These are phyloP conservation scores for Penstemon eatonii DNA, from an alignment of 257 asterid genomes.

Conservation along the genomic window DNA sequence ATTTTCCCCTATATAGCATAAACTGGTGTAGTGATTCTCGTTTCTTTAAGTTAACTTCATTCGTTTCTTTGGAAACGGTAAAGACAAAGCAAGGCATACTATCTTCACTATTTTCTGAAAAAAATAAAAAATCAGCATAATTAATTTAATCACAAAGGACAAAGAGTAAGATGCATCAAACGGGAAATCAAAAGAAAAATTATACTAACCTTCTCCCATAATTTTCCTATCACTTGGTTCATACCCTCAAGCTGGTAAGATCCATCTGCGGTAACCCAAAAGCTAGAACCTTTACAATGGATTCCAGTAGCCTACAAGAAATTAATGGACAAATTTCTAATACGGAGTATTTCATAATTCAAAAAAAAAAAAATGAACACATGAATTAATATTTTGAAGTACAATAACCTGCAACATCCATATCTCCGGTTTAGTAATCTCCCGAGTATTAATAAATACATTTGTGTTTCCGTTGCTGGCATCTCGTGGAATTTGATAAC, in stretches of 20 bases:
- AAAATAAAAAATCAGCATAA: constrained; percentile 20
- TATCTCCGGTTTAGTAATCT: constrained; percentile 69
- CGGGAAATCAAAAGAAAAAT: constrained; percentile 7
- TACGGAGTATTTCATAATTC: constrained; percentile 20
- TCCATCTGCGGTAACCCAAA: constrained; percentile 58
- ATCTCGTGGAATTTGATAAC: constrained; percentile 41
- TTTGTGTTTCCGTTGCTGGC: constrained; percentile 84
- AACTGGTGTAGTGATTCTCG: not conserved
- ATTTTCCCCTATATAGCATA: too few relatives aligned
- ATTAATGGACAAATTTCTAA: constrained; percentile 26
- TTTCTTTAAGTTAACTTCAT: constrained; percentile 23
- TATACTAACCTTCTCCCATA: constrained; percentile 71
- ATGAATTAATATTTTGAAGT: not conserved
- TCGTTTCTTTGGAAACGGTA: constrained; percentile 60
- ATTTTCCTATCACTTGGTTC: constrained; percentile 67
- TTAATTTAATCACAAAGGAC: not conserved
- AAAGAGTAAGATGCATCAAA: constrained; percentile 6
- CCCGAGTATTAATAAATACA: constrained; percentile 67
- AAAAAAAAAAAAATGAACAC: not conserved
- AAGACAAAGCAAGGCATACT: constrained; percentile 58
- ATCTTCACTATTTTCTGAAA: constrained; percentile 62
- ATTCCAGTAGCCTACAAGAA: constrained; percentile 44
- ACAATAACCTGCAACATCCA: constrained; percentile 59
- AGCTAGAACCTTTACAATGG: constrained; percentile 50
- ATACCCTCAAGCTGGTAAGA: constrained; percentile 46